Evolutionary conservation across 2,329 filamentous ascomycete species (phyloP).

Genomic region (Sporothrix brunneoviolacea): DNA sequence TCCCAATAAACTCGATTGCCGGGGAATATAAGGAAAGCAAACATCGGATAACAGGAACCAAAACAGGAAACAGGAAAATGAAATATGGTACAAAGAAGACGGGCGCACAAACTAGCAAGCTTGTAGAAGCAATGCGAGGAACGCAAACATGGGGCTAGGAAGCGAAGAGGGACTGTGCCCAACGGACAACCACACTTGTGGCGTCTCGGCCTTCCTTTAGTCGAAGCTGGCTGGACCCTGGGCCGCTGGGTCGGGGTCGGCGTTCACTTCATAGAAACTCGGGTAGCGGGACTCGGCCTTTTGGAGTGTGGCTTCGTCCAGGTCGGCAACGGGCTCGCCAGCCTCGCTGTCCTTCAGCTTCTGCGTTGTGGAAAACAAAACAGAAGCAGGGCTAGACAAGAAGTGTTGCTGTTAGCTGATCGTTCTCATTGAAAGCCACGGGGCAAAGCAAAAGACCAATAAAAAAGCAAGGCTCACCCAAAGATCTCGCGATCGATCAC

Average conservation of each 20-base stretch:
- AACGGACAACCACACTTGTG: background rate
- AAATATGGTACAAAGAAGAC: too few relatives aligned
- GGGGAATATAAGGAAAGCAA: too few relatives aligned
- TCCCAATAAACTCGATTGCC: too few relatives aligned
- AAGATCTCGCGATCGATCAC: constrained; percentile 79
- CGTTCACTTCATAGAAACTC: constrained; percentile 47
- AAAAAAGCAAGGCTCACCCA: constrained; percentile 48
- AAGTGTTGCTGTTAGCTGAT: constrained; percentile 10
- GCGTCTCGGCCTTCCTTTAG: background rate
- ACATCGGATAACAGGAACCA: too few relatives aligned
- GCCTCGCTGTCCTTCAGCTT: constrained; percentile 40
- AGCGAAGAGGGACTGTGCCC: too few relatives aligned
- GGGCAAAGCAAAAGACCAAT: background rate
- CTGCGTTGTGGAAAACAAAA: constrained; percentile 35
- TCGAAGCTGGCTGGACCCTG: constrained; percentile 48
- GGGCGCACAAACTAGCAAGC: too few relatives aligned
- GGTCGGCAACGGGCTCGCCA: constrained; percentile 33
- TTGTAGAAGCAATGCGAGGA: too few relatives aligned
- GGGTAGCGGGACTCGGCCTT: constrained; percentile 47
- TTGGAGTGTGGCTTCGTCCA: constrained; percentile 44
- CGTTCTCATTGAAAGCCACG: background rate
- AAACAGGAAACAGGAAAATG: too few relatives aligned
- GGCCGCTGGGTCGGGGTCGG: constrained; percentile 38
- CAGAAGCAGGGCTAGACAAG: constrained; percentile 37
- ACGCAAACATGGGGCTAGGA: too few relatives aligned